Evolutionary conservation across 108 stramenopile genomes (phyloP).

Genomic region (Nitzschia sp.): DNA sequence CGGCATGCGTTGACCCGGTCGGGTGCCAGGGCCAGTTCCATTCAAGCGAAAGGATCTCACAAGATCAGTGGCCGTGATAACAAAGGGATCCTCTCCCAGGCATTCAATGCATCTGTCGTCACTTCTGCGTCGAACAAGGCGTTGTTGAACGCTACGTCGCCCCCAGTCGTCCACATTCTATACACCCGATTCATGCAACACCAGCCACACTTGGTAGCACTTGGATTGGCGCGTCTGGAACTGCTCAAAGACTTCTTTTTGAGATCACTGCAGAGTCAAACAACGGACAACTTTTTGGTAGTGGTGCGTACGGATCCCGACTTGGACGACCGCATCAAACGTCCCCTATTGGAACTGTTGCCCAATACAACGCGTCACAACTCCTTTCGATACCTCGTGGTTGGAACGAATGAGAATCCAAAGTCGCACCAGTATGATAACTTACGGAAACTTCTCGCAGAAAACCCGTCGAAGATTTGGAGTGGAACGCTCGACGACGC

Average conservation of each 20-base stretch:
- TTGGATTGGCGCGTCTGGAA: constrained; percentile 50
- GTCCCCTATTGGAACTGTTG: constrained; percentile 16
- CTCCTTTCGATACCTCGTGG: constrained; percentile 22
- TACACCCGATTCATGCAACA: constrained; percentile 67
- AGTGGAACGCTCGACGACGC: not conserved
- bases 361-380: constrained; percentile 6
- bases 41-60: no score
- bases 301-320: constrained; percentile 54
- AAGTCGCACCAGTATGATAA: constrained; percentile 16
- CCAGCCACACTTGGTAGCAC: constrained; percentile 38
- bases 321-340: constrained; percentile 22
- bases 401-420: constrained; percentile 51
- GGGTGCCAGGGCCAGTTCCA: no score
- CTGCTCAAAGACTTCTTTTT: constrained; percentile 53
- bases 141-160: not conserved
- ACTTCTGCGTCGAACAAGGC: not conserved
- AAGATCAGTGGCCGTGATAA: no score
- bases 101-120: not conserved
- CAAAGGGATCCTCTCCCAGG: not conserved
- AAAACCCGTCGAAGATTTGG: not conserved
- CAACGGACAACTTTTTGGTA: constrained; percentile 50
- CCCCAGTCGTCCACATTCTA: constrained; percentile 39
- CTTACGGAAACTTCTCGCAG: not conserved
- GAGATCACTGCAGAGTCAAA: constrained; percentile 37
- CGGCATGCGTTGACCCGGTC: no score